These are phyloP conservation scores for Penicillium palitans DNA, from an alignment of 2,329 filamentous ascomycete species.

Conservation along the genomic window DNA sequence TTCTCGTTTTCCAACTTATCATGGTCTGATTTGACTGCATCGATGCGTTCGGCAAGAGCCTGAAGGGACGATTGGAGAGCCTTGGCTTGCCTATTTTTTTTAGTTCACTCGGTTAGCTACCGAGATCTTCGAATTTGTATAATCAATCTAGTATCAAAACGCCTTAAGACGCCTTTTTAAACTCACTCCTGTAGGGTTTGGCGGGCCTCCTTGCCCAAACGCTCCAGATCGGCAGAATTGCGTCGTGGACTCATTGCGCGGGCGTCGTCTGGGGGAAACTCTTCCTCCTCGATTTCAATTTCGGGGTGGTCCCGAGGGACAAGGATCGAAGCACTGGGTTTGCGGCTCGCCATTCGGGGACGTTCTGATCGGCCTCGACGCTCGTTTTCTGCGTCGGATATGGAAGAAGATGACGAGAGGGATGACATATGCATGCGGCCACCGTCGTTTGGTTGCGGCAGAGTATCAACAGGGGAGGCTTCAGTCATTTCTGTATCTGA, in stretches of 20 bases:
- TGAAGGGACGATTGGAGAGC: slow-evolving; percentile 84
- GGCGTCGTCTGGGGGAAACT: slow-evolving; percentile 83
- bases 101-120: neutral
- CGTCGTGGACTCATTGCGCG: slow-evolving; percentile 91
- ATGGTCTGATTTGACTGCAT: slow-evolving; percentile 90
- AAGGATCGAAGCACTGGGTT: slow-evolving; percentile 79
- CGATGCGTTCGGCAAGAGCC: slow-evolving; percentile 88
- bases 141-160: slow-evolving; percentile 3
- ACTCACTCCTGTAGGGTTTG: slow-evolving; percentile 62
- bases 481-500: slow-evolving; percentile 39
- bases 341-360: slow-evolving; percentile 69
- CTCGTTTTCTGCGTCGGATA: slow-evolving; percentile 49
- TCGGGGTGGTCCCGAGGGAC: slow-evolving; percentile 74
- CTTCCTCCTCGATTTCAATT: slow-evolving; percentile 69
- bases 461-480: slow-evolving; percentile 40
- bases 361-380: slow-evolving; percentile 53
- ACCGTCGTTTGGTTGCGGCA: slow-evolving; percentile 43
- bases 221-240: slow-evolving; percentile 87
- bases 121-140: neutral
- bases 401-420: slow-evolving; percentile 49
- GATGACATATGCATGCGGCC: slow-evolving; percentile 43
- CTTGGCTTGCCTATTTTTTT: slow-evolving; percentile 71
- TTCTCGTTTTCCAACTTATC: slow-evolving; percentile 97
- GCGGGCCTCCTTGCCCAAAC: slow-evolving; percentile 78
- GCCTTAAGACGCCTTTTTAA: neutral